Evolutionary conservation across 2,329 filamentous ascomycete species (phyloP).

Genomic region (Pezicula carpinea): DNA sequence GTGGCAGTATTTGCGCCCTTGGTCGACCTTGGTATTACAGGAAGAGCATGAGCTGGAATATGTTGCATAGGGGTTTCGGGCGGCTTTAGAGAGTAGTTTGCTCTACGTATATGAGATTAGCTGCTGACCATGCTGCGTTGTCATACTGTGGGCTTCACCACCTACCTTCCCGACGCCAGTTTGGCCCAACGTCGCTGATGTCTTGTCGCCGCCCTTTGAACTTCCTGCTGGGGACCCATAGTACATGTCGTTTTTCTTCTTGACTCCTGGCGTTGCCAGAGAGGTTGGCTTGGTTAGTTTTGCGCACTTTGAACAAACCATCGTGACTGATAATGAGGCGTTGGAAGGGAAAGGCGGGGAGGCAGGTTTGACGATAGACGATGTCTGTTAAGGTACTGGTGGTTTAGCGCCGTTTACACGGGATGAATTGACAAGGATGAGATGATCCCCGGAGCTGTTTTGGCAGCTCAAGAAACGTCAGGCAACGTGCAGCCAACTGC

Average conservation of each 20-base stretch:
- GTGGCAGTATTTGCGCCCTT: constrained; percentile 56
- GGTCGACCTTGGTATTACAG: constrained; percentile 60
- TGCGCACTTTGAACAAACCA: constrained; percentile 63
- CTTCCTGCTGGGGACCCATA: constrained; percentile 48
- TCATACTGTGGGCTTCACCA: constrained; percentile 1
- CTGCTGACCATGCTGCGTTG: neutral
- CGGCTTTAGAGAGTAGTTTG: constrained; percentile 59
- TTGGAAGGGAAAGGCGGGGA: constrained; percentile 6
- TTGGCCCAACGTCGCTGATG: constrained; percentile 50
- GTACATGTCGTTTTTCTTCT: constrained; percentile 64
- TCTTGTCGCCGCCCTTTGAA: constrained; percentile 34
- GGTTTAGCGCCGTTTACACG: too few relatives aligned
- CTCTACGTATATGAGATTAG: constrained; percentile 37
- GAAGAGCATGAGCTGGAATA: constrained; percentile 57
- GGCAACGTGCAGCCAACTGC: too few relatives aligned
- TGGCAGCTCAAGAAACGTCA: too few relatives aligned
- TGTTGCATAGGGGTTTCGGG: constrained; percentile 62
- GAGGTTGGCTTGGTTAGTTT: constrained; percentile 55
- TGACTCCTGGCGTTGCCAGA: constrained; percentile 59
- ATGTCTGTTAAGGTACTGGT: too few relatives aligned
- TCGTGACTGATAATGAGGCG: constrained; percentile 27
- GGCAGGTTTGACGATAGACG: too few relatives aligned
- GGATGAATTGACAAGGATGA: too few relatives aligned
- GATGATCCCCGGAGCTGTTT: too few relatives aligned
- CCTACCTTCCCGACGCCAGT: constrained; percentile 55